These are phyloP conservation scores for Ustilago sp. DNA, from an alignment of 1,284 basidiomycete species.

Conservation along the genomic window DNA sequence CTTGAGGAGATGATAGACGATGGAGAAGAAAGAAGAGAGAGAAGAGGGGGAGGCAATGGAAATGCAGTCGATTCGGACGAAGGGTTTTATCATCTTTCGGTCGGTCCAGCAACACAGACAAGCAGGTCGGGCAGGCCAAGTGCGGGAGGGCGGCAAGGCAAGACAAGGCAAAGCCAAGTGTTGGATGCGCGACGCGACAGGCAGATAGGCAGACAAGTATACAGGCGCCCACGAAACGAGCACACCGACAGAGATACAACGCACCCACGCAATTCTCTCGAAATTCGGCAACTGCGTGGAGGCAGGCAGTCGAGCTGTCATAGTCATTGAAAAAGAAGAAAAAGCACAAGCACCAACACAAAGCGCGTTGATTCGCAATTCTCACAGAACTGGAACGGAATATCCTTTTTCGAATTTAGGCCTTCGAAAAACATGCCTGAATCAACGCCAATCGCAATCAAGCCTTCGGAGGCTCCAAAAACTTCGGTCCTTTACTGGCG, in stretches of 20 bases:
- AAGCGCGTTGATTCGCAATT: constrained; percentile 30
- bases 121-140: neutral
- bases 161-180: neutral
- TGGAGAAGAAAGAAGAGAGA: constrained; percentile 21
- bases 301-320: neutral
- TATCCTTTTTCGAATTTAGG: constrained; percentile 9
- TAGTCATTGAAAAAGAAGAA: neutral
- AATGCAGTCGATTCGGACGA: constrained; percentile 30
- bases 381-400: constrained; percentile 13
- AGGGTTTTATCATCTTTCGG: constrained; percentile 48
- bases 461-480: constrained; percentile 12
- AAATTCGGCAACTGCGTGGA: neutral
- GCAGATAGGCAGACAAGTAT: neutral
- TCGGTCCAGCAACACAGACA: constrained; percentile 4
- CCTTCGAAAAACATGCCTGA: constrained; percentile 8
- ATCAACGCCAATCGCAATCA: neutral
- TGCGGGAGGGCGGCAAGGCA: neutral
- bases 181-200: constrained; percentile 32
- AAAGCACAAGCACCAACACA: neutral
- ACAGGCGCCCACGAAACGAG: neutral
- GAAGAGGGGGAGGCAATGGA: constrained; percentile 18
- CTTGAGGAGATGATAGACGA: constrained; percentile 35
- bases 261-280: constrained; percentile 2
- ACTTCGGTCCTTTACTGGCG: no score
- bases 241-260: constrained; percentile 4